Evolutionary conservation across 306 rosid species (phyloP), one percentile per base, ranked within the genome.

Genomic region (Corylus heterophylla): DNA sequence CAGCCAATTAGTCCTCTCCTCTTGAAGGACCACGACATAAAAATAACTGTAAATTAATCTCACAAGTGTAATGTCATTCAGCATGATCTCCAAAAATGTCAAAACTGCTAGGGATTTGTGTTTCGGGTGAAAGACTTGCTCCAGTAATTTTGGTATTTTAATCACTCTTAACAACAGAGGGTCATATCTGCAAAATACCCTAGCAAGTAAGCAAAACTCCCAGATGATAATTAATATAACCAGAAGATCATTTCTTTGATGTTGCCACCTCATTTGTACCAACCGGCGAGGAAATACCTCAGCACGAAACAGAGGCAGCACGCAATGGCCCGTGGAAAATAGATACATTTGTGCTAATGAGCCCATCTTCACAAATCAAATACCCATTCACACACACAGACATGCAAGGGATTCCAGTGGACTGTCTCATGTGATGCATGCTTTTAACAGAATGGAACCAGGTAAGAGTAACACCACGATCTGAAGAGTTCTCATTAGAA

Each of bases 211-310:
- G 51, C 29, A 49, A 50, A 54, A 42, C n/a, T 74, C 35, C 68
- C 39, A 8, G 54, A 31, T 10, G 61, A 69, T 27, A 72, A 64
- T 39, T 17, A 42, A 2, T 18, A 42, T 10, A 78, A 25, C 20
- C 54, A 55, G 18, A 74, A 45, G 31, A 42, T 44, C 31, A 67
- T 42, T 71, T 16, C 44, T 35, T 76, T 69, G 66, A 18, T 44
- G 25, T 74, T 79, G 50, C 59, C 42, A 48, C 82, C 78, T 95
- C 87, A 95, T 82, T 95, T 93, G 85, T 95, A 95, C 99, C 99
- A 95, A 68, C 99, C 99, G 35, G 99, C 90, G 71, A 95, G 94
- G 67, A 95, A 80, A 81, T 88, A 83, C 85, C 98, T 90, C 89
- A 93, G 85, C 82, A 87, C 0, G 87, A 95, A 95, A 82, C 98